Evolutionary conservation across 306 rosid species (phyloP).

Genomic region (Cucurbita ficifolia): DNA sequence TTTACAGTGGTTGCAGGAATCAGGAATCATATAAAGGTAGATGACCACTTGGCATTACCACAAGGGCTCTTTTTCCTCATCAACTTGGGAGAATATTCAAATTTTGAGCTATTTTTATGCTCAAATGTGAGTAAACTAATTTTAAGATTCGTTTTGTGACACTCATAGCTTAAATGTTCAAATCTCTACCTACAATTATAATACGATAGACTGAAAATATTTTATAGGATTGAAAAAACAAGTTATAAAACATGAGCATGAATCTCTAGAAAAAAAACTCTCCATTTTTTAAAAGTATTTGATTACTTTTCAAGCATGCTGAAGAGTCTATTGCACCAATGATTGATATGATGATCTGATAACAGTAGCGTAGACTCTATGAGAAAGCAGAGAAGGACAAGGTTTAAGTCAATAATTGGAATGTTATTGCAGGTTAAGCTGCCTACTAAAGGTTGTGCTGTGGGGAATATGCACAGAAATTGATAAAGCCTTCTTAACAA

Average conservation of each 20-base stretch:
- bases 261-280: neutral
- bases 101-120: neutral
- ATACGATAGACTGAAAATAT: neutral
- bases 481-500: slow-evolving; percentile 46
- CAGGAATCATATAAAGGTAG: slow-evolving; percentile 15
- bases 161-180: neutral
- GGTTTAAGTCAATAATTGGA: slow-evolving; percentile 9
- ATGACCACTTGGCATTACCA: slow-evolving; percentile 5
- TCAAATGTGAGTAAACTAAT: too few species aligned
- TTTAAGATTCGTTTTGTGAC: too few species aligned
- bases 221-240: neutral
- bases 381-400: slow-evolving; percentile 6
- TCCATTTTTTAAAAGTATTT: neutral
- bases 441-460: slow-evolving; percentile 25
- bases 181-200: neutral
- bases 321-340: slow-evolving; percentile 1
- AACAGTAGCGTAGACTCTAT: neutral
- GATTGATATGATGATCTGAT: slow-evolving; percentile 1
- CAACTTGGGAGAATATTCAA: neutral
- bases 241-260: neutral
- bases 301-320: slow-evolving; percentile 2
- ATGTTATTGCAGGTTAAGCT: slow-evolving; percentile 15
- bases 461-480: slow-evolving; percentile 59
- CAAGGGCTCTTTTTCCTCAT: neutral
- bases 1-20: slow-evolving; percentile 11